phyloP scores from a whole-genome alignment of 2,329 filamentous ascomycete genomes.

The Aspergillus tubingensis region DNA sequence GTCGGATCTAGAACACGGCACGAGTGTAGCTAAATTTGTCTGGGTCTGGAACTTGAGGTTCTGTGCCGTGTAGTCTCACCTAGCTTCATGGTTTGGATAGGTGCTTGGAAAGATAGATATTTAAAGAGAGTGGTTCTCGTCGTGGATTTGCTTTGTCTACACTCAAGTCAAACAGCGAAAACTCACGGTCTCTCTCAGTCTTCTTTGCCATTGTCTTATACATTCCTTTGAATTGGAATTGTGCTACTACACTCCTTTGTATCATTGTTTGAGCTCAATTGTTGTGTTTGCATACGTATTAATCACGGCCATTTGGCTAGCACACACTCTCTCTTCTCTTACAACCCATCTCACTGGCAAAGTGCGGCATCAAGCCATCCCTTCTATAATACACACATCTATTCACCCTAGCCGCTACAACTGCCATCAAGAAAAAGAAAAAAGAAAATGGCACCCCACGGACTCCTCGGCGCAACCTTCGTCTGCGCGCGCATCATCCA shows the following conservation, averaged over 20 bases:
- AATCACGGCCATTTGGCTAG: neutral
- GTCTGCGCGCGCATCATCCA: slow-evolving; percentile 71
- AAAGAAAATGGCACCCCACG: slow-evolving; percentile 49
- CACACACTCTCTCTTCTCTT: neutral
- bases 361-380: neutral
- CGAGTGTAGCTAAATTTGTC: neutral
- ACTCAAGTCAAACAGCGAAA: neutral
- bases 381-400: slow-evolving; percentile 1
- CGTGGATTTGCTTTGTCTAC: slow-evolving; percentile 2
- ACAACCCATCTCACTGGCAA: neutral
- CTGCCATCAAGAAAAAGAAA: neutral
- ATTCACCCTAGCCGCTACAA: neutral
- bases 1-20: neutral
- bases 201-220: neutral
- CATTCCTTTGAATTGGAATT: neutral
- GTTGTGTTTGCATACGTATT: neutral
- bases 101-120: too few relatives aligned
- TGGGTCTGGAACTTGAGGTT: neutral
- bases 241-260: neutral
- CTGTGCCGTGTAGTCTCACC: too few relatives aligned
- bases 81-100: too few relatives aligned
- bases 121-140: neutral
- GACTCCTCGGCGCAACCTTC: slow-evolving; percentile 77
- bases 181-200: neutral
- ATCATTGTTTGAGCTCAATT: neutral